phyloP scores from a whole-genome alignment of 352 stramenopile species.

The Phytophthora multivora region DNA sequence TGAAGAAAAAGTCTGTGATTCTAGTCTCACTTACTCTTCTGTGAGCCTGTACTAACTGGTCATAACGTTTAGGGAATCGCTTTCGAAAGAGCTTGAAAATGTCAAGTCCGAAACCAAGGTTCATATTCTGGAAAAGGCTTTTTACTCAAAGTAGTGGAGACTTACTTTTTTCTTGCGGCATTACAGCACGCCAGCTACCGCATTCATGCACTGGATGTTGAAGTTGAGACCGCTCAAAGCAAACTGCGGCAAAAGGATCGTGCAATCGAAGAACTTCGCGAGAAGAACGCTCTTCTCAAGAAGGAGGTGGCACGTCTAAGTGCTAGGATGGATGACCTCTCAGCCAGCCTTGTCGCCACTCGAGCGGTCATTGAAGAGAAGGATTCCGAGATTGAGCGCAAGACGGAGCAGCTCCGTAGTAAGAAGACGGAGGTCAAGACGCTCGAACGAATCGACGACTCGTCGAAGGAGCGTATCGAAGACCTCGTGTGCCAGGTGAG shows the following conservation, averaged over 20 bases:
- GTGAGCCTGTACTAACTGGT: background rate
- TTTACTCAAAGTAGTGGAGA: background rate
- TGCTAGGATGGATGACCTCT: conserved; percentile 52
- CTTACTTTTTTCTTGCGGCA: background rate
- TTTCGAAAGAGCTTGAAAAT: conserved; percentile 69
- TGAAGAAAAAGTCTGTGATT: conserved; percentile 72
- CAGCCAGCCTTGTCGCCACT: conserved; percentile 49
- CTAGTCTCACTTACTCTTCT: background rate
- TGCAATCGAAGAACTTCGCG: conserved; percentile 69
- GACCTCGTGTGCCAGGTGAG: conserved; percentile 74
- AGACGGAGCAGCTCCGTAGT: conserved; percentile 63
- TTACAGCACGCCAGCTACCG: conserved; percentile 66
- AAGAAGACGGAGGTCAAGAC: conserved; percentile 87
- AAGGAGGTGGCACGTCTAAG: conserved; percentile 66
- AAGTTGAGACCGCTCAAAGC: conserved; percentile 75
- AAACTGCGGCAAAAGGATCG: conserved; percentile 81
- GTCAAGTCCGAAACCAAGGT: conserved; percentile 75
- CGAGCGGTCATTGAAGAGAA: conserved; percentile 64
- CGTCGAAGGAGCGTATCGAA: conserved; percentile 80
- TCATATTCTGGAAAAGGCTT: background rate
- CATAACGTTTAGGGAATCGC: conserved; percentile 40
- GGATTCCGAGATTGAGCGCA: conserved; percentile 61
- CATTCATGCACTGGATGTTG: conserved; percentile 75
- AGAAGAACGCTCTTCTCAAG: conserved; percentile 64
- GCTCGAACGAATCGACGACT: conserved; percentile 72